Evolutionary conservation across 2,329 filamentous ascomycete genomes (phyloP), one percentile per base, ranked within the genome.

Genomic region (Cladosporium sp.): DNA sequence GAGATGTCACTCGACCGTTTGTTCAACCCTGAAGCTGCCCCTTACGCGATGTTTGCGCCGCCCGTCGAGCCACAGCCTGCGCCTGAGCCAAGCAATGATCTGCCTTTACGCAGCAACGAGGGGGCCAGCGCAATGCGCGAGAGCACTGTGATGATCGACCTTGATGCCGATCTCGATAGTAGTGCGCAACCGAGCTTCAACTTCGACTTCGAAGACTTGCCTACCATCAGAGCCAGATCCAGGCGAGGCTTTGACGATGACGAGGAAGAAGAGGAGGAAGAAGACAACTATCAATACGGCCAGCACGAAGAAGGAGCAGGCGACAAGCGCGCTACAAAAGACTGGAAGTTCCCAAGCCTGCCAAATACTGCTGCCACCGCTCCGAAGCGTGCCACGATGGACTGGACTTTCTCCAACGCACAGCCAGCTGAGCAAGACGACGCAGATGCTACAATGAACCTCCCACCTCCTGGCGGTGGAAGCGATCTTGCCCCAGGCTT

Each of bases 41-140:
- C 75, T n/a, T 84, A 84, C 61, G 75, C 74, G 50, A 80, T 82
- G 59, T 77, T 79, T 56, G 75, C 73, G 7, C 72, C 79, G 43
- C 75, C 74, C 40, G n/a, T 32, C 15, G 29, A 36, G 72, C 72
- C 58, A 73, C 76, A 53, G 67, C 62, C 58, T 72, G 39, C 17
- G n/a, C 36, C 44, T 7, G 18, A 29, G 8, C 73, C 73, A 19
- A 66, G 69, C n/a, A 80, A 79, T 2, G 80, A 83, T 60, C 68
- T 84, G 4, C 78, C 80, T 7, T 71, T 78, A 4, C 71, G 75
- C 17, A 72, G 70, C 50, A 62, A 64, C 37, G 43, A 17, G 11
- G 34, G 30, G 17, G 66, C 66, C 27, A 65, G 67, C 3, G 69
- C 68, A 20, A 69, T 70, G 2, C 70, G 74, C 40, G 80, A 72